A percentile compares a stretch with the other conserved stretches of the same genome.
Evolutionary conservation across 208 protist species (phyloP).

Genomic region (Trichomonas vaginalis): DNA sequence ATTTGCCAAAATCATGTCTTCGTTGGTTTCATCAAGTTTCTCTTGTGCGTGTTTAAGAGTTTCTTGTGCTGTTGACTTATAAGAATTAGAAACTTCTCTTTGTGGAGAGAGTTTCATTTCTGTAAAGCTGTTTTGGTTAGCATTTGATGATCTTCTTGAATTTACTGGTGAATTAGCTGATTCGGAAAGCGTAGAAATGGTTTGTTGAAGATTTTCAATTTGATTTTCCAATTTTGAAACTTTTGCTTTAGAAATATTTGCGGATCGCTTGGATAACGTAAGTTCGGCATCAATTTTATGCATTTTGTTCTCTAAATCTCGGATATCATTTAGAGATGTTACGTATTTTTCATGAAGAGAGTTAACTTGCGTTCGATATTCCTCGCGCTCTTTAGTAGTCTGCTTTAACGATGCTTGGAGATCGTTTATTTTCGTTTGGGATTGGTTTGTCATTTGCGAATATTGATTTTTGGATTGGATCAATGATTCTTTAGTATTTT

Average conservation of each 20-base stretch:
- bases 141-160: neutral
- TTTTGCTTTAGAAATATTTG: neutral
- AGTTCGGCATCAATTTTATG: neutral
- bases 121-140: neutral
- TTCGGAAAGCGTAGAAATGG: neutral
- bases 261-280: neutral
- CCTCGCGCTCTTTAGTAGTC: neutral
- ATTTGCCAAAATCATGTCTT: neutral
- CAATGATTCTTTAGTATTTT: neutral
- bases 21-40: neutral
- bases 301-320: neutral
- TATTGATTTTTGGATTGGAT: neutral
- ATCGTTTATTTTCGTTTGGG: neutral
- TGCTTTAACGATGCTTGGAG: neutral
- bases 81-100: neutral
- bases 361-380: neutral
- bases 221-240: neutral
- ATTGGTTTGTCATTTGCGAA: neutral
- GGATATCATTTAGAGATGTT: neutral
- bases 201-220: neutral
- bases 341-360: neutral
- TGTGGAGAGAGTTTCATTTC: neutral
- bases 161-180: neutral
- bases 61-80: neutral
- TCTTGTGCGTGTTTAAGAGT: neutral